These are phyloP conservation scores for Daldinia bambusicola DNA, from an alignment of 495 filamentous ascomycete genomes.

Conservation along the genomic window DNA sequence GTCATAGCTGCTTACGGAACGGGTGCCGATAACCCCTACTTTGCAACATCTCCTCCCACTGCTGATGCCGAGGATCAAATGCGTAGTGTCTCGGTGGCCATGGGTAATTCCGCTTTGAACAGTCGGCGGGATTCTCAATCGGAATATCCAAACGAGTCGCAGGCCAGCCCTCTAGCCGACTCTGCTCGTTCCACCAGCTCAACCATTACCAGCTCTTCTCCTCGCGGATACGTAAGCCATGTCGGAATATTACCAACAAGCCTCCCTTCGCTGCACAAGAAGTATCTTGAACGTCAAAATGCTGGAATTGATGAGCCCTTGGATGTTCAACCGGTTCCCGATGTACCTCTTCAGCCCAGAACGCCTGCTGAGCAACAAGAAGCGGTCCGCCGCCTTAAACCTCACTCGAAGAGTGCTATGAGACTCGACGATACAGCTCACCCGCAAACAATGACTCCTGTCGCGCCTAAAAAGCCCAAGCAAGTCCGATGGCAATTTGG, in stretches of 20 bases:
- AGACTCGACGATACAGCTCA: conserved; percentile 71
- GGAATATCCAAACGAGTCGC: conserved; percentile 36
- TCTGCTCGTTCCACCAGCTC: conserved; percentile 59
- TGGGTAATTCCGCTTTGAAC: conserved; percentile 24
- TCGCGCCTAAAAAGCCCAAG: conserved; percentile 71
- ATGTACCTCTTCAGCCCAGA: conserved; percentile 62
- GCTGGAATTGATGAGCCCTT: conserved; percentile 55
- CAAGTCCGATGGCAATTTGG: conserved; percentile 96
- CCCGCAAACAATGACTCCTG: conserved; percentile 71
- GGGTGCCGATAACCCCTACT: conserved; percentile 52
- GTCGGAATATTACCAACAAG: conserved; percentile 91
- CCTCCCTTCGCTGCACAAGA: conserved; percentile 86
- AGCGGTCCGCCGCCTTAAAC: conserved; percentile 78
- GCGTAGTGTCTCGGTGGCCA: conserved; percentile 42
- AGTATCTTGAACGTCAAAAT: conserved; percentile 81
- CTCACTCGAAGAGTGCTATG: conserved; percentile 71
- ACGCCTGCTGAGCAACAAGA: conserved; percentile 80
- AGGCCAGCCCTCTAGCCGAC: conserved; percentile 46
- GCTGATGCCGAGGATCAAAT: conserved; percentile 47
- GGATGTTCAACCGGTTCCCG: conserved; percentile 55
- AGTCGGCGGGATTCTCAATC: conserved; percentile 12
- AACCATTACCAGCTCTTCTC: conserved; percentile 55
- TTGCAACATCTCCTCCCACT: conserved; percentile 51
- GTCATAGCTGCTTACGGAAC: conserved; percentile 46
- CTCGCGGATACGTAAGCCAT: conserved; percentile 74